Evolutionary conservation across 192 early-diverging fungal species (phyloP).

Genomic region (Podila epicladia): DNA sequence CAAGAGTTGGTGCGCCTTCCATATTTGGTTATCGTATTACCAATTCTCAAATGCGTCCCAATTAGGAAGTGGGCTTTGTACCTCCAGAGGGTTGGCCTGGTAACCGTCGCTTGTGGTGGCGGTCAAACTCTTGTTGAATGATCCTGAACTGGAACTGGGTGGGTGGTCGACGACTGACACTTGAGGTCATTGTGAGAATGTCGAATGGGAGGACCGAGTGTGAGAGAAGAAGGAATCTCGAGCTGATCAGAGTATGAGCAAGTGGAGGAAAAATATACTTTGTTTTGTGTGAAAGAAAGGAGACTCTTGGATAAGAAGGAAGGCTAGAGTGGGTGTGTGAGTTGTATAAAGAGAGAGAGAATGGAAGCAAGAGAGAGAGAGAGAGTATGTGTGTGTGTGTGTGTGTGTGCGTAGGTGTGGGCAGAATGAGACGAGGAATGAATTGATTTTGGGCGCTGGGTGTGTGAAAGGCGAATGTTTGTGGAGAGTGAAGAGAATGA

Average conservation of each 20-base stretch:
- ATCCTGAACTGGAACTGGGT: constrained; percentile 30
- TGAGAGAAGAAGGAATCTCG: too few species aligned
- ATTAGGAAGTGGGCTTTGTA: constrained; percentile 52
- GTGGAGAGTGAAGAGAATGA: neutral
- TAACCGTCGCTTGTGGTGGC: constrained; percentile 19
- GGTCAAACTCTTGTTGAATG: constrained; percentile 44
- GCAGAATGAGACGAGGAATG: neutral
- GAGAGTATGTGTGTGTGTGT: neutral
- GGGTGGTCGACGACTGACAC: constrained; percentile 15
- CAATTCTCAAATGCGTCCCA: neutral
- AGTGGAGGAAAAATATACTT: neutral
- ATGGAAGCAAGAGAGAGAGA: too few species aligned
- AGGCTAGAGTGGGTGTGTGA: too few species aligned
- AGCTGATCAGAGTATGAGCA: neutral
- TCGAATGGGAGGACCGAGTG: neutral
- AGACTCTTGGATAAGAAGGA: too few species aligned
- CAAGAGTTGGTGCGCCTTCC: neutral
- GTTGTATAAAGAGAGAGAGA: too few species aligned
- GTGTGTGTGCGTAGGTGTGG: neutral
- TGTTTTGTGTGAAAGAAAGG: too few species aligned
- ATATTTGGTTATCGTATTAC: neutral
- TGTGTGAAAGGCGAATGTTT: neutral
- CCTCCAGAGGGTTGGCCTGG: constrained; percentile 59
- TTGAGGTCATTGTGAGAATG: constrained; percentile 33
- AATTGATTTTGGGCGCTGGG: neutral